A percentile compares a stretch with the other conserved stretches of the same genome.
Conservation (phyloP, 768 basidiomycete species). For the Candolleomyces eurysporus region DNA sequence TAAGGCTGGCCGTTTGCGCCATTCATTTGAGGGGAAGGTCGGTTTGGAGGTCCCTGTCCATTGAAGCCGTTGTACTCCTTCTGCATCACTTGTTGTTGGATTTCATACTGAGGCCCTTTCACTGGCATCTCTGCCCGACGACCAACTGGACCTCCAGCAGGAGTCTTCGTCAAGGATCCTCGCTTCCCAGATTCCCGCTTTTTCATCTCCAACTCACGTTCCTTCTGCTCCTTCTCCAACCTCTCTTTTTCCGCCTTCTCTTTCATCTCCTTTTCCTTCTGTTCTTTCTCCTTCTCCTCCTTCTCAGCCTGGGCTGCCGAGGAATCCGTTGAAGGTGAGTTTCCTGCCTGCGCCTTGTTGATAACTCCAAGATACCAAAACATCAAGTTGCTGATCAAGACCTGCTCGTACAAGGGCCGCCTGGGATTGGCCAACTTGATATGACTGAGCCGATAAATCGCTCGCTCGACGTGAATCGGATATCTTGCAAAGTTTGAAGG, state of each 20-base stretch:
- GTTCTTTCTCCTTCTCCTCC: constrained; percentile 38
- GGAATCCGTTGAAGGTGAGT: constrained; percentile 29
- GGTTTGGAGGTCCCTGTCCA: constrained; percentile 26
- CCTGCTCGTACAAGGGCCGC: constrained; percentile 95
- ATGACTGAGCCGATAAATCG: constrained; percentile 95
- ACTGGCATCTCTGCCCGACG: constrained; percentile 85
- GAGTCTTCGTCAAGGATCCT: constrained; percentile 67
- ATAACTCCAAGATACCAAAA: constrained; percentile 99
- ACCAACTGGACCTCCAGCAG: constrained; percentile 47
- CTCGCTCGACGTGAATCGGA: constrained; percentile 97
- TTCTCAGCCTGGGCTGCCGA: constrained; percentile 34
- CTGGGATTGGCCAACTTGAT: constrained; percentile 98
- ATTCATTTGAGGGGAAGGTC: constrained; percentile 20
- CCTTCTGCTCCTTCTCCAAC: constrained; percentile 39
- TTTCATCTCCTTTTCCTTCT: constrained; percentile 35
- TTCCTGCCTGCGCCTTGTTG: constrained; percentile 76
- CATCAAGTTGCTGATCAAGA: constrained; percentile 89
- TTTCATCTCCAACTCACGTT: constrained; percentile 55
- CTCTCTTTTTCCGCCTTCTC: constrained; percentile 42
- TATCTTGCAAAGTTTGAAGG: constrained; percentile 70
- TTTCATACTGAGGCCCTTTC: constrained; percentile 87
- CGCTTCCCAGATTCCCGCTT: constrained; percentile 51
- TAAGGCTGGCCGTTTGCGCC: constrained; percentile 25
- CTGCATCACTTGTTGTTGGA: constrained; percentile 92
- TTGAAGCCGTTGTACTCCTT: constrained; percentile 66